These are phyloP conservation scores for Calycina herbarum DNA, from an alignment of 2,329 filamentous ascomycete genomes.

Conservation along the genomic window DNA sequence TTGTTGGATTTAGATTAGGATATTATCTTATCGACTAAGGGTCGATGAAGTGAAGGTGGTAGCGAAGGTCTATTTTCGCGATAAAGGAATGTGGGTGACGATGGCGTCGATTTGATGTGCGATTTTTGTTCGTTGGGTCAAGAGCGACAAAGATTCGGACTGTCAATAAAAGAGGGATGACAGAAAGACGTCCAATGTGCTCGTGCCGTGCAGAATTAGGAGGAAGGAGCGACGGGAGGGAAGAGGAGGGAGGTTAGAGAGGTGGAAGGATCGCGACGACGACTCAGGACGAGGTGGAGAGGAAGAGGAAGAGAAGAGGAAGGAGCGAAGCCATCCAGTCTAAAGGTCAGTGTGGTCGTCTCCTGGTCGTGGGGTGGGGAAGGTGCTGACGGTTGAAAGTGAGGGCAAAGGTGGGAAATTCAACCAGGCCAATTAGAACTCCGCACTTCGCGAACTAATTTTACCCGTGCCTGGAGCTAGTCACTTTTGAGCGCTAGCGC, in stretches of 20 bases:
- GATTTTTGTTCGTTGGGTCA: neutral
- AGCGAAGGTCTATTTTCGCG: neutral
- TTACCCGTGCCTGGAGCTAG: neutral
- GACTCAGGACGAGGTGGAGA: neutral
- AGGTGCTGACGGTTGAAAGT: neutral
- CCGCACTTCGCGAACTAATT: neutral
- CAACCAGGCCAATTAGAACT: neutral
- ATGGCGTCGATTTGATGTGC: neutral
- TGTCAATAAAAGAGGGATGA: slow-evolving; percentile 11
- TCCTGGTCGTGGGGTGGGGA: neutral
- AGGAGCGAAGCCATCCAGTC: neutral
- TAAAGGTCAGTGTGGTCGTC: neutral
- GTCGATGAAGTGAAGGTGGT: neutral
- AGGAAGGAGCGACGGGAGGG: neutral
- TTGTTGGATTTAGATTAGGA: neutral
- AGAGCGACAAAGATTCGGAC: neutral
- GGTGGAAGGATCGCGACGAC: slow-evolving; percentile 1
- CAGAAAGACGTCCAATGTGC: slow-evolving; percentile 3
- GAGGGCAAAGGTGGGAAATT: neutral
- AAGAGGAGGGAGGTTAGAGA: neutral
- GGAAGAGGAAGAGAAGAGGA: neutral
- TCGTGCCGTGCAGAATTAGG: neutral
- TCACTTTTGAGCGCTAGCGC: neutral
- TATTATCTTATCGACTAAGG: neutral
- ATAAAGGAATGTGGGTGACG: slow-evolving; percentile 4